A percentile compares a stretch with the other conserved stretches of the same genome.
phyloP scores from a whole-genome alignment of 2,329 filamentous ascomycete species.

The Mariannaea elegans region DNA sequence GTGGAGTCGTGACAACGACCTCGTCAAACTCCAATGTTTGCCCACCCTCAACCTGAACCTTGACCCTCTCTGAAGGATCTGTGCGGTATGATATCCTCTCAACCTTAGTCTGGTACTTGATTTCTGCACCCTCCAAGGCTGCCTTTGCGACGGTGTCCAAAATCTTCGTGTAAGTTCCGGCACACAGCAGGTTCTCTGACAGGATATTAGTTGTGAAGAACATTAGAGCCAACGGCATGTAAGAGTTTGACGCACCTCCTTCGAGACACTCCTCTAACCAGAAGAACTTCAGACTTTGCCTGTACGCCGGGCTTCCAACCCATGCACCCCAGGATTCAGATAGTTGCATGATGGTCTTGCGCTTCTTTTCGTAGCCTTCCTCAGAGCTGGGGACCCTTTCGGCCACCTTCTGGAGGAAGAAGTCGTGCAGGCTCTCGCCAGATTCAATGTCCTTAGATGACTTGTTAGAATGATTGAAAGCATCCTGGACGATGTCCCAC shows the following conservation, averaged over 20 bases:
- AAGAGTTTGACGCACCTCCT: conserved; percentile 58
- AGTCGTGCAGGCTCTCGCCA: conserved; percentile 61
- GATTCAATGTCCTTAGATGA: conserved; percentile 57
- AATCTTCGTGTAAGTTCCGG: conserved; percentile 67
- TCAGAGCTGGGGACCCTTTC: conserved; percentile 57
- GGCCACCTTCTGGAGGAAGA: conserved; percentile 57
- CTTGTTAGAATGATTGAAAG: conserved; percentile 72
- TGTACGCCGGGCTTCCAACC: conserved; percentile 70
- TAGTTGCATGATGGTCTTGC: conserved; percentile 58
- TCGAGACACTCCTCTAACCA: conserved; percentile 83
- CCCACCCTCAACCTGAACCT: conserved; percentile 57
- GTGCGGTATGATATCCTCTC: conserved; percentile 51
- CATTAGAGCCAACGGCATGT: neutral
- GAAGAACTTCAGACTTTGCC: conserved; percentile 78
- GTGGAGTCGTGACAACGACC: conserved; percentile 72
- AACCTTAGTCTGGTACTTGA: conserved; percentile 61
- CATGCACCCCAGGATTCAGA: conserved; percentile 77
- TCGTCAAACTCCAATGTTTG: conserved; percentile 67
- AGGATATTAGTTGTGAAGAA: conserved; percentile 2
- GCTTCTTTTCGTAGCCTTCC: conserved; percentile 49
- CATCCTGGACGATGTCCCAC: conserved; percentile 74
- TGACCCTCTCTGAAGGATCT: conserved; percentile 45
- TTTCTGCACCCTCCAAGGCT: conserved; percentile 61
- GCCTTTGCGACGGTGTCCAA: conserved; percentile 67
- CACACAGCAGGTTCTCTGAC: conserved; percentile 68